Evolutionary conservation across 1,139 yeast species (phyloP).

Genomic region (Meyerozyma smithsonii): DNA sequence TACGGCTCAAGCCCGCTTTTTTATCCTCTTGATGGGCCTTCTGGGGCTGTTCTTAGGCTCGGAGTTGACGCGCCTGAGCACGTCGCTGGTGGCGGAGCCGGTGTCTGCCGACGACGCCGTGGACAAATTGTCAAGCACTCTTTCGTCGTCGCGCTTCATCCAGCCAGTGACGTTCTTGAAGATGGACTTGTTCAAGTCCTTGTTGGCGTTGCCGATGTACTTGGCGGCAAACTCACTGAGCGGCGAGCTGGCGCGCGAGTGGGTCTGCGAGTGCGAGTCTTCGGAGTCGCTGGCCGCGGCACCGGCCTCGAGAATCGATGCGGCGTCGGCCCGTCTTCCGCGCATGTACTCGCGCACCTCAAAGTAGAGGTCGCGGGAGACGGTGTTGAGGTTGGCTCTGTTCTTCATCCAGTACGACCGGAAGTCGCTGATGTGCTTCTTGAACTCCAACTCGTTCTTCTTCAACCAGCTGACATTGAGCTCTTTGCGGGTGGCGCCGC

Average conservation of each 20-base stretch:
- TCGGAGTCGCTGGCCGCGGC: constrained; percentile 25
- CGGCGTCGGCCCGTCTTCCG: constrained; percentile 43
- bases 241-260: constrained; percentile 38
- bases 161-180: constrained; percentile 65
- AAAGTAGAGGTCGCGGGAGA: constrained; percentile 75
- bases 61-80: neutral
- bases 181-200: constrained; percentile 45
- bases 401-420: constrained; percentile 79
- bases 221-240: constrained; percentile 58
- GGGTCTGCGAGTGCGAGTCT: constrained; percentile 15
- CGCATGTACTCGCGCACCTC: constrained; percentile 75
- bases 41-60: neutral
- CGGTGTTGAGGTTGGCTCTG: constrained; percentile 63
- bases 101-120: neutral
- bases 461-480: constrained; percentile 95
- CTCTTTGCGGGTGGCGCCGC: constrained; percentile 96
- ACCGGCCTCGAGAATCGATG: constrained; percentile 24
- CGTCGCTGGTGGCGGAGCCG: neutral
- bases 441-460: constrained; percentile 91
- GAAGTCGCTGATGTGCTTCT: constrained; percentile 84
- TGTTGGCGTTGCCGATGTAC: constrained; percentile 52
- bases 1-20: neutral
- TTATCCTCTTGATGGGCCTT: neutral
- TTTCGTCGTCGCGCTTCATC: constrained; percentile 41
- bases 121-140: neutral